Base-by-base conservation (phyloP, 2,329 filamentous ascomycete species). In the Davidsoniella eucalypti region DNA sequence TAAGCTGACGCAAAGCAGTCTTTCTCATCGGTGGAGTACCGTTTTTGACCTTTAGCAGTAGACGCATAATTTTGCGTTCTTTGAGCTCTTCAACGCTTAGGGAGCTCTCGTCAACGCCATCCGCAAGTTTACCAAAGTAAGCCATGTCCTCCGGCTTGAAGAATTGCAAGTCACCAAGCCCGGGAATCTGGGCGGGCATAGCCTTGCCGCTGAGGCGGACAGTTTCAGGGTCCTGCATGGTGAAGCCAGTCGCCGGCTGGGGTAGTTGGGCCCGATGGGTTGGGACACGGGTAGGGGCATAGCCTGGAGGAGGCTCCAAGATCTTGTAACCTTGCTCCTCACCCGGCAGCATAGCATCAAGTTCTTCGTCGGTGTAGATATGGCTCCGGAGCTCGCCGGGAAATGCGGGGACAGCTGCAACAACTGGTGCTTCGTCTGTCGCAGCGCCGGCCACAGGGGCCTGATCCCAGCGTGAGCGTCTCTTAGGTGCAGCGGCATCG, bases 141-240 rank as follows among this genome's bases (percentile, higher is more conserved):
- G 86, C 82, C 87, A 96, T 95, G 65, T 98, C 92, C 64, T 98
- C 92, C 1, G 87, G 79, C 68, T 98, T 98, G 75, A 98, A 94
- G 64, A 96, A 98, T 57, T 95, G 88, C 47, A 98, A 69, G 63
- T 98, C 92, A 38, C 88, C 88, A 46, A 98, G 87, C 38, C 92
- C 92, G 3, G 92, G 88, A 37, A 98, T 95, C 61, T 96, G 90
- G 3, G 87, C 94, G 7, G 90, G 87, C 59, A 96, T 78, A 57
- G 93, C 86, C 67, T 93, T 94, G 57, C 87, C 87, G 61, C 90
- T 78, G 46, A 84, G 71, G 56, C 87, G 78, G 53, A 80, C 79
- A 61, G 84, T 87, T 57, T 93, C 87, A 7, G 87, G 85, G 57
- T 98, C 87, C 62, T 96, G 92, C 79, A 95, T 94, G 82, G 94